A percentile compares a stretch with the other conserved stretches of the same genome.
Conservation (phyloP, 352 stramenopile genomes). For the Phytophthora boehmeriae region DNA sequence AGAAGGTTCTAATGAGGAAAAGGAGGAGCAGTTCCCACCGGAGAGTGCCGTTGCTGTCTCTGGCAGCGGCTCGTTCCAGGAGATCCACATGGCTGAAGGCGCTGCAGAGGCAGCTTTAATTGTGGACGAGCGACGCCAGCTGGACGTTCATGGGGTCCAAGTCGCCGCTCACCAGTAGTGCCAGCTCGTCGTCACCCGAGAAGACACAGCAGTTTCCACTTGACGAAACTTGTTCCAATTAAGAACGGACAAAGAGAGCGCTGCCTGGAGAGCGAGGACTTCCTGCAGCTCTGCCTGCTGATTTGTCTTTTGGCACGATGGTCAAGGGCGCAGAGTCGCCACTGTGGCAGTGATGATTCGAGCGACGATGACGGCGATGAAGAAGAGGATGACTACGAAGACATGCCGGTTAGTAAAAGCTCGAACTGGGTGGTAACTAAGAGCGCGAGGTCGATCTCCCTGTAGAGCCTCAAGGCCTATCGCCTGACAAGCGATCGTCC, state of each 20-base stretch:
- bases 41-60: constrained; percentile 25
- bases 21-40: constrained; percentile 11
- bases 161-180: constrained; percentile 20
- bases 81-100: constrained; percentile 23
- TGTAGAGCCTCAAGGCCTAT: constrained; percentile 15
- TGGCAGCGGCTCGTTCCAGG: constrained; percentile 17
- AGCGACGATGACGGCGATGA: constrained; percentile 28
- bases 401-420: constrained; percentile 1
- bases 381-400: constrained; percentile 16
- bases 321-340: constrained; percentile 24
- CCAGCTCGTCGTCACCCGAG: constrained; percentile 15
- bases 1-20: too few species aligned
- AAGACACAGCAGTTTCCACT: constrained; percentile 6
- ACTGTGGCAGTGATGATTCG: constrained; percentile 38
- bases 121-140: constrained; percentile 14
- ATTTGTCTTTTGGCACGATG: constrained; percentile 33
- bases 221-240: neutral
- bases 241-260: neutral
- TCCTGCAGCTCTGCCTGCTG: constrained; percentile 6
- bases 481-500: constrained; percentile 2
- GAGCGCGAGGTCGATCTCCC: constrained; percentile 3
- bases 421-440: constrained; percentile 5
- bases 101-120: constrained; percentile 1
- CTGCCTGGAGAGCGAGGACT: neutral
- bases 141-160: constrained; percentile 23